Base-by-base conservation (phyloP, 1,284 basidiomycete genomes). In the Sphaerobolus stellatus region DNA sequence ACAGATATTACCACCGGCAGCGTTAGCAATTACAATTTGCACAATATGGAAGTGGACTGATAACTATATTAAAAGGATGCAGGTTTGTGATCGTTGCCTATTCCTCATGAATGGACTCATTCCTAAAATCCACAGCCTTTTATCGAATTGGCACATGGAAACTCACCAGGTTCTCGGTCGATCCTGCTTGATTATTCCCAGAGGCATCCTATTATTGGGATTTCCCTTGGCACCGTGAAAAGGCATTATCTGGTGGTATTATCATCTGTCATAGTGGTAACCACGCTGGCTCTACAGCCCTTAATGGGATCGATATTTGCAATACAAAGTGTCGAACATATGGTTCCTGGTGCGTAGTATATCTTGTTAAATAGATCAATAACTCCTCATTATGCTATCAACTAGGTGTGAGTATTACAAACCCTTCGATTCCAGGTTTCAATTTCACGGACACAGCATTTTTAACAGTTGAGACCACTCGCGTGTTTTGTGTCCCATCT, bases 11-110 rank as follows among this genome's bases (percentile, higher is more conserved):
- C 79, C 79, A 14, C 76, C 79, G 1, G 78, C 80, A 13, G 69
- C 70, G 16, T 70, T 78, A 8, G 77, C 76, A 5, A 58, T 64
- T 57, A 50, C 57, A 36, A 52, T 80, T 16, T 74, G 75, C 4
- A 75, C 74, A 1, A 57, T 80, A 48, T 81, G 79, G 79, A 66
- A 76, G 9, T 80, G 78, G 79, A 79, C 78, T 9, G 79, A 80
- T 59, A 70, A 78, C 24, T 78, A 80, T 56, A 76, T 81, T 52
- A 78, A 80, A 60, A 78, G 76, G 62, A 74, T 81, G 66, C 80
- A 80, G 71, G 77, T 75, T 50, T n/a, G n/a, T n/a, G n/a, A n/a
- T 27, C 24, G 43, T 30, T 20, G 28, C 16, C 24, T 28, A 16
- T 8, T 30, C 11, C 5, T 34, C 36, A 22, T 29, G 24, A 20